Evolutionary conservation across 2,329 filamentous ascomycete species (phyloP).

Genomic region (Aspergillus sp.): DNA sequence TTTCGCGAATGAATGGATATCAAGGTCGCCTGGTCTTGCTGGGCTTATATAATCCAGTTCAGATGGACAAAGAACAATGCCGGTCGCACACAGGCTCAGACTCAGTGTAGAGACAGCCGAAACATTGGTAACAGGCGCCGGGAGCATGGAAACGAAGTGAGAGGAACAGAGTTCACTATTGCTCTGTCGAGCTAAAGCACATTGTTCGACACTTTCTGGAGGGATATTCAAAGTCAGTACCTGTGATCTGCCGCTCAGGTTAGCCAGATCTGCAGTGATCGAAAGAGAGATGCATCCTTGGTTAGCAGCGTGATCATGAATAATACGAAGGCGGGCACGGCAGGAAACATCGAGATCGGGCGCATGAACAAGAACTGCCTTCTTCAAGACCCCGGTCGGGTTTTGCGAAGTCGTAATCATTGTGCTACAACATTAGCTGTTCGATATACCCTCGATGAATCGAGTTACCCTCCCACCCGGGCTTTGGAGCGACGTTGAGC

Average conservation of each 20-base stretch:
- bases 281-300: constrained; percentile 24
- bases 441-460: constrained; percentile 22
- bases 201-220: constrained; percentile 18
- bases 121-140: constrained; percentile 15
- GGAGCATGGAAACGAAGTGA: constrained; percentile 16
- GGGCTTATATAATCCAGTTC: constrained; percentile 16
- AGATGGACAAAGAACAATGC: constrained; percentile 22
- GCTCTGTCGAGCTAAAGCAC: constrained; percentile 17
- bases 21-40: constrained; percentile 10
- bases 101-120: constrained; percentile 21
- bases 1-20: constrained; percentile 19
- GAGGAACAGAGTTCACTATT: constrained; percentile 18
- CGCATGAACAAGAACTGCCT: constrained; percentile 21
- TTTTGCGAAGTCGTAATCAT: constrained; percentile 19
- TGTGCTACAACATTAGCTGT: constrained; percentile 16
- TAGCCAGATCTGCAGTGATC: constrained; percentile 22
- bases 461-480: constrained; percentile 28
- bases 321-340: constrained; percentile 21
- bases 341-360: constrained; percentile 16
- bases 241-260: constrained; percentile 19
- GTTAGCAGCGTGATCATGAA: constrained; percentile 18
- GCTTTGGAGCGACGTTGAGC: constrained; percentile 24
- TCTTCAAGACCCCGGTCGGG: constrained; percentile 17
- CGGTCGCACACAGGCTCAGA: constrained; percentile 16
- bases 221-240: constrained; percentile 21